A percentile compares a stretch with the other conserved stretches of the same genome.
Evolutionary conservation across 2,329 filamentous ascomycete genomes (phyloP).

Genomic region (Cladobotryum protrusum): DNA sequence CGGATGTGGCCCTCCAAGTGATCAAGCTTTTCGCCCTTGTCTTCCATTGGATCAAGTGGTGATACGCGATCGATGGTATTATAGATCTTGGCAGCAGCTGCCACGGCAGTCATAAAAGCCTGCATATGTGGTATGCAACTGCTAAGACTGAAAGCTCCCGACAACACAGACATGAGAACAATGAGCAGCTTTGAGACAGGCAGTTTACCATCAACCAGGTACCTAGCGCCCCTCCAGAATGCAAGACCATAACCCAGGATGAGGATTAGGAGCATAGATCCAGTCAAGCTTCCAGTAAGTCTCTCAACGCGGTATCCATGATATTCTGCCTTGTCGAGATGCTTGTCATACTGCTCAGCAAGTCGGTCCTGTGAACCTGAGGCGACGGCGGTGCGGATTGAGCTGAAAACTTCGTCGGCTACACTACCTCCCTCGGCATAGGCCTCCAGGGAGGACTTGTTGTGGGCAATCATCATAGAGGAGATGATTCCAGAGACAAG

Average conservation of each 20-base stretch:
- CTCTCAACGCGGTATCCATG: conserved; percentile 44
- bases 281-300: too few relatives aligned
- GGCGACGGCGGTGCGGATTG: conserved; percentile 83
- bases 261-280: too few relatives aligned
- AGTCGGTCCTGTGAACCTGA: conserved; percentile 91
- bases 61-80: conserved; percentile 72
- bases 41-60: conserved; percentile 60
- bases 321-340: conserved; percentile 65
- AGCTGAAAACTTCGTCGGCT: conserved; percentile 90
- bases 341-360: conserved; percentile 72
- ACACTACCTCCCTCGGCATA: conserved; percentile 82
- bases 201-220: conserved; percentile 56
- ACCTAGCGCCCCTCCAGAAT: conserved; percentile 72
- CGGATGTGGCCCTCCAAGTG: conserved; percentile 73
- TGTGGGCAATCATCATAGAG: conserved; percentile 71
- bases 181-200: conserved; percentile 62
- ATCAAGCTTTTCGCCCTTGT: conserved; percentile 63
- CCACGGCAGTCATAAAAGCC: conserved; percentile 68
- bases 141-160: conserved; percentile 74
- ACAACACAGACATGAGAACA: conserved; percentile 74
- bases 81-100: conserved; percentile 76
- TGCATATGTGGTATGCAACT: conserved; percentile 72
- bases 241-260: conserved; percentile 54
- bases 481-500: conserved; percentile 69
- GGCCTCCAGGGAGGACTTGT: conserved; percentile 67